Evolutionary conservation across 768 basidiomycete genomes (phyloP).

Genomic region (Udeniomyces megalosporus): DNA sequence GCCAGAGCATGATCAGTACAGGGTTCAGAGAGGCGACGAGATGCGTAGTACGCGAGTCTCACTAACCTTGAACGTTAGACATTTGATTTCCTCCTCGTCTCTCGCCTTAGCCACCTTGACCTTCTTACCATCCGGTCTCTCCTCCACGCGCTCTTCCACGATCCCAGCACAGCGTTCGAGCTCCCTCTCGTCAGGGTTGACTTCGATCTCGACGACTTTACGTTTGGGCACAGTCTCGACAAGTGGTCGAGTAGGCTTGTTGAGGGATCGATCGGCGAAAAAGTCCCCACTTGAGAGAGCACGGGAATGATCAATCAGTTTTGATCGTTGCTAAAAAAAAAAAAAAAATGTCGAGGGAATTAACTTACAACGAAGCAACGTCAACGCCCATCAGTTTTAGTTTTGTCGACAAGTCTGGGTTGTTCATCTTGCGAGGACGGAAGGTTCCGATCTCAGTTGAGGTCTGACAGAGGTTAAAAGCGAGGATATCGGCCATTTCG

Average conservation of each 20-base stretch:
- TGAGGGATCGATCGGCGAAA: constrained; percentile 40
- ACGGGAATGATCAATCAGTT: not conserved
- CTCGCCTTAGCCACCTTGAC: constrained; percentile 1
- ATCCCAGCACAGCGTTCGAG: not conserved
- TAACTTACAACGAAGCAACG: constrained; percentile 41
- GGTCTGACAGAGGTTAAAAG: constrained; percentile 53
- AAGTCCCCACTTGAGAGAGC: constrained; percentile 40
- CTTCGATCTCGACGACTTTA: not conserved
- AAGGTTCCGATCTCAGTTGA: constrained; percentile 34
- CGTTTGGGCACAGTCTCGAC: constrained; percentile 17
- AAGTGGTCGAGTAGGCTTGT: constrained; percentile 13
- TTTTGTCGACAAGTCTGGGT: constrained; percentile 54
- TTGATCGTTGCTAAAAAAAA: too few species aligned
- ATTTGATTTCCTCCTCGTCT: constrained; percentile 34
- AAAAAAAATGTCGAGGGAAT: not conserved
- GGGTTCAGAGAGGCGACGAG: not conserved
- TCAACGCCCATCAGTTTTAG: constrained; percentile 50
- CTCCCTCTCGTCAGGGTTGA: not conserved
- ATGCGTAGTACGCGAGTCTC: too few species aligned
- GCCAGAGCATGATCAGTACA: not conserved
- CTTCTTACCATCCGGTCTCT: not conserved
- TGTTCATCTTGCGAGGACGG: constrained; percentile 39
- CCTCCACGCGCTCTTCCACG: not conserved
- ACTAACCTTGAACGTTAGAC: constrained; percentile 38
- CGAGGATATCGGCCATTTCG: constrained; percentile 58